Evolutionary conservation across 257 asterid genomes (phyloP), one percentile per base, ranked within the genome.

Genomic region (Voacanga thouarsii): DNA sequence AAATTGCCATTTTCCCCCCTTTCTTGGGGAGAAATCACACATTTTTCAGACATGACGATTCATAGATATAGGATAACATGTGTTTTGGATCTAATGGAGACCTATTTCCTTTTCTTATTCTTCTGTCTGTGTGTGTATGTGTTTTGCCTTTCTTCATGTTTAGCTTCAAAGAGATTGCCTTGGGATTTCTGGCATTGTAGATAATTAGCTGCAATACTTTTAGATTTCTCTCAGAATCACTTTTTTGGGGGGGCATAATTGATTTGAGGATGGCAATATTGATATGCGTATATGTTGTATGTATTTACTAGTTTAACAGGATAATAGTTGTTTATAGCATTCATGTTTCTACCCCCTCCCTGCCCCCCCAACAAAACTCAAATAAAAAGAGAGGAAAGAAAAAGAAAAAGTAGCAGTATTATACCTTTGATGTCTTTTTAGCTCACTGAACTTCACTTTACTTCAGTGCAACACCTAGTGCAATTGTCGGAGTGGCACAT

Each of bases 401-500:
- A 55, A 21, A 10, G 26, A 55, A 55, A 55, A 55, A 55, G 26
- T 2, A 74, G 26, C 21, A 16, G 77, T 21, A 6, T 12, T 39
- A 4, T 28, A 43, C 24, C 45, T 60, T 23, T 21, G 39, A 64
- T 74, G 24, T 51, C 66, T n/a, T 45, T 74, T 18, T 45, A 44
- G 7, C 37, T 41, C 67, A 26, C 49, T 65, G 16, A 19, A 66
- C 41, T 23, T 60, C 41, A 73, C 64, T 72, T 74, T 85, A 37
- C 73, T 77, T 78, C 92, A 92, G 97, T 77, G 66, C 83, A 67
- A 79, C 53, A 82, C 60, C 84, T 18, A 81, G 73, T 43, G 85
- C 96, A 66, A 81, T 89, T 64, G 94, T 95, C 78, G 99, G 99
- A 84, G 97, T 85, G n/a, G 98, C 99, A 37, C 99, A 95, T 87